Evolutionary conservation across 805 yeast species (phyloP).

Genomic region (Spathaspora arborariae): DNA sequence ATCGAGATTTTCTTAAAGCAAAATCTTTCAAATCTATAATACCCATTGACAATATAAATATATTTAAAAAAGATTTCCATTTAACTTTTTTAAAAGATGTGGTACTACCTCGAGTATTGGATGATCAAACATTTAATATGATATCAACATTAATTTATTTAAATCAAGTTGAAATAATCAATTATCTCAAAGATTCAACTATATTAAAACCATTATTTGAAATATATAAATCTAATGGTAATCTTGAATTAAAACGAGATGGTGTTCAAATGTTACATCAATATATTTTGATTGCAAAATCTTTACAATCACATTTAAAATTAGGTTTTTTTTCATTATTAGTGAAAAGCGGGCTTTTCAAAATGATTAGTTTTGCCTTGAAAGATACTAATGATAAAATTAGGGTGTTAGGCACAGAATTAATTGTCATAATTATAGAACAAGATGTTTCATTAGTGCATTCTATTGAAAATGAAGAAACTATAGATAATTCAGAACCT

Average conservation of each 20-base stretch:
- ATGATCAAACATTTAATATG: slow-evolving; percentile 70
- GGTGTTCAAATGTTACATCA: slow-evolving; percentile 81
- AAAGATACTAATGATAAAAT: slow-evolving; percentile 44
- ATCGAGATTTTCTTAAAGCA: slow-evolving; percentile 59
- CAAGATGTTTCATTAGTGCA: slow-evolving; percentile 69
- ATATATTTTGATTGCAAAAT: slow-evolving; percentile 70
- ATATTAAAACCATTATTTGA: slow-evolving; percentile 56
- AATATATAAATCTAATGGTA: slow-evolving; percentile 37
- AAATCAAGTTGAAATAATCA: slow-evolving; percentile 66
- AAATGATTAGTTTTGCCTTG: slow-evolving; percentile 69
- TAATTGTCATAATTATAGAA: slow-evolving; percentile 76
- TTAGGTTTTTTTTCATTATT: slow-evolving; percentile 61
- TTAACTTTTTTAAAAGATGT: slow-evolving; percentile 83
- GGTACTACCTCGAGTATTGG: slow-evolving; percentile 75
- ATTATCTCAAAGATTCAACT: slow-evolving; percentile 48
- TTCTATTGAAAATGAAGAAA: slow-evolving; percentile 26
- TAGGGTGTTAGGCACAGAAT: slow-evolving; percentile 73
- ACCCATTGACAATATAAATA: slow-evolving; percentile 48
- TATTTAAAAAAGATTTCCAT: slow-evolving; percentile 72
- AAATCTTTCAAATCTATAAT: slow-evolving; percentile 67
- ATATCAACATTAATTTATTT: slow-evolving; percentile 63
- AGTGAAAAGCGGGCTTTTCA: slow-evolving; percentile 65
- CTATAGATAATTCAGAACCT: slow-evolving; percentile 27
- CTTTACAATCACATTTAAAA: slow-evolving; percentile 56
- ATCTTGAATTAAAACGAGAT: slow-evolving; percentile 45